Evolutionary conservation across 352 stramenopile genomes (phyloP).

Genomic region (Thalassiosira livingstoniorum): DNA sequence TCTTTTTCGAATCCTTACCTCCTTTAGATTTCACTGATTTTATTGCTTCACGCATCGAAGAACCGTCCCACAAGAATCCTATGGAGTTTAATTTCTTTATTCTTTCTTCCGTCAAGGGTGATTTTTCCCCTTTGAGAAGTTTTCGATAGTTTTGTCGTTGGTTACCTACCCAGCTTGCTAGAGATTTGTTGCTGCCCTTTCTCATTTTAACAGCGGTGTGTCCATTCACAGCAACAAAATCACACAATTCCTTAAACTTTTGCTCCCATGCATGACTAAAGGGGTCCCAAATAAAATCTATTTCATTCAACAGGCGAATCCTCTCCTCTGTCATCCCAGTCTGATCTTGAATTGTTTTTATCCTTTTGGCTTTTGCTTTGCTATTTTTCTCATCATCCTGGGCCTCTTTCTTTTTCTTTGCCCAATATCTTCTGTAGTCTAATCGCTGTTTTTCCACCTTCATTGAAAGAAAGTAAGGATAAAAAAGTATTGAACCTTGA

Average conservation of each 20-base stretch:
- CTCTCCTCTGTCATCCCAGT: constrained; percentile 59
- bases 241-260: constrained; percentile 47
- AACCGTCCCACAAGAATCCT: constrained; percentile 68
- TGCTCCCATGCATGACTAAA: constrained; percentile 42
- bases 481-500: too few species aligned
- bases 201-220: constrained; percentile 25
- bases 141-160: constrained; percentile 66
- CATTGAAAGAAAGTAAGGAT: too few species aligned
- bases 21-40: neutral
- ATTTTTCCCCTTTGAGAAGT: constrained; percentile 50
- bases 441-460: constrained; percentile 51
- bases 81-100: constrained; percentile 62
- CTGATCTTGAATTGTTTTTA: constrained; percentile 15
- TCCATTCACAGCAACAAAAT: constrained; percentile 49
- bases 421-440: constrained; percentile 47
- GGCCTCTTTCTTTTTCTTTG: constrained; percentile 44
- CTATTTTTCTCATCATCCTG: constrained; percentile 1
- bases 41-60: neutral
- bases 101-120: constrained; percentile 63
- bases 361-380: constrained; percentile 16
- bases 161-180: constrained; percentile 43
- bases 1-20: too few species aligned
- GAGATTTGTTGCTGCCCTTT: constrained; percentile 22
- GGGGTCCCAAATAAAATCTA: constrained; percentile 56
- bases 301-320: constrained; percentile 48